Evolutionary conservation across 495 filamentous ascomycete species (phyloP).

Genomic region (Aspergillus steynii): DNA sequence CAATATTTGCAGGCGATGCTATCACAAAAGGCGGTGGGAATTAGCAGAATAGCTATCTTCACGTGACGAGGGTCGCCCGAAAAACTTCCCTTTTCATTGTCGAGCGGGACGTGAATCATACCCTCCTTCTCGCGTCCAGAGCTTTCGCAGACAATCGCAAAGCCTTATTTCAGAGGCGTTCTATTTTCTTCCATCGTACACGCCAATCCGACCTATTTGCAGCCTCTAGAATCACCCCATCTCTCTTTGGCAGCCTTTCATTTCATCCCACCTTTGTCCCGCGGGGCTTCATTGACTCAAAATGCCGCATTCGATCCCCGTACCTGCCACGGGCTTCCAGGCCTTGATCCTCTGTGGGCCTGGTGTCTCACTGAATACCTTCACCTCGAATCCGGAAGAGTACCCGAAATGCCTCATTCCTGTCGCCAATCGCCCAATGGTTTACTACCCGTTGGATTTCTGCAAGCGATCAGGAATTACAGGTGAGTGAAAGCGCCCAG

Average conservation of each 20-base stretch:
- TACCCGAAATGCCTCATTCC: constrained; percentile 88
- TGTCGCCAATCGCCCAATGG: constrained; percentile 93
- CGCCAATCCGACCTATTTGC: not conserved
- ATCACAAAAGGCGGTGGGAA: not conserved
- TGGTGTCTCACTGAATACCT: constrained; percentile 86
- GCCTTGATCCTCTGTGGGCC: constrained; percentile 92
- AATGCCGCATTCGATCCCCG: constrained; percentile 38
- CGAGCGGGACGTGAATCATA: no score
- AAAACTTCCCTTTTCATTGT: not conserved
- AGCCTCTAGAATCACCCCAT: not conserved
- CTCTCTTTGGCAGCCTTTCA: not conserved
- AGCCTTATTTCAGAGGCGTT: not conserved
- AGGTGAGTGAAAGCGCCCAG: constrained; percentile 47
- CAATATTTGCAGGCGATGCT: no score
- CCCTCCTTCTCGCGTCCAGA: not conserved
- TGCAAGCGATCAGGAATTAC: constrained; percentile 84
- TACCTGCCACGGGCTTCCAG: constrained; percentile 81
- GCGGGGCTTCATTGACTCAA: not conserved
- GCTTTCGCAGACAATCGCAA: not conserved
- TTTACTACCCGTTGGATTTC: constrained; percentile 92
- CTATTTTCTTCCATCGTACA: not conserved
- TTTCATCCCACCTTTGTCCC: constrained; percentile 4
- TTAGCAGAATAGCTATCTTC: not conserved
- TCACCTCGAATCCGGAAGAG: constrained; percentile 86
- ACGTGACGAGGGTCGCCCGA: not conserved